These are phyloP conservation scores for Synchytrium microbalum DNA, from an alignment of 371 early-diverging fungal species.

Conservation along the genomic window DNA sequence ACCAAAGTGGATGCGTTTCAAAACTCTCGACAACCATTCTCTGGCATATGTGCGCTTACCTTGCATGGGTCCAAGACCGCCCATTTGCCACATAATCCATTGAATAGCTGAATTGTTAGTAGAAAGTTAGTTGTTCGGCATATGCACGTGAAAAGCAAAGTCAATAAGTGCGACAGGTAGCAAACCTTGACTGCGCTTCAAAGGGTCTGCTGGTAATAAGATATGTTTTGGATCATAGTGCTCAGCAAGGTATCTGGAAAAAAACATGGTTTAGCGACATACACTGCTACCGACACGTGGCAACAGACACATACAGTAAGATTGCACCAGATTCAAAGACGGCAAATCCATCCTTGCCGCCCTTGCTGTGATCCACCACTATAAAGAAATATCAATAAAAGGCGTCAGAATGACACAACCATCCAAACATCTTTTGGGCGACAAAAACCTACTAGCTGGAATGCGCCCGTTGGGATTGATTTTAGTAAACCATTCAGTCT, in stretches of 20 bases:
- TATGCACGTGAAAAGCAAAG: not conserved
- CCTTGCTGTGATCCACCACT: not conserved
- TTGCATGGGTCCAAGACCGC: slow-evolving; percentile 28
- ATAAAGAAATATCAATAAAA: too few species aligned
- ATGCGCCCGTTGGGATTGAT: slow-evolving; percentile 49
- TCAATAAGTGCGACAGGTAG: too few species aligned
- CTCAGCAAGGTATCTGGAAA: slow-evolving; percentile 46
- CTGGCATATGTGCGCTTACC: too few species aligned
- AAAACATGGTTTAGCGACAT: too few species aligned
- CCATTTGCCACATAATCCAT: slow-evolving; percentile 45
- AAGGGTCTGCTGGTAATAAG: slow-evolving; percentile 33
- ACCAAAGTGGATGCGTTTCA: too few species aligned
- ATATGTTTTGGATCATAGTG: slow-evolving; percentile 40
- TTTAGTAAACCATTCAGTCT: slow-evolving; percentile 16
- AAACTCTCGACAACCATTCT: too few species aligned
- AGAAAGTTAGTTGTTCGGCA: slow-evolving; percentile 1
- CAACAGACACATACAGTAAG: too few species aligned
- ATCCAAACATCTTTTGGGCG: not conserved
- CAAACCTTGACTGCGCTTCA: slow-evolving; percentile 32
- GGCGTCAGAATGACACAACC: not conserved
- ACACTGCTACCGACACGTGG: too few species aligned
- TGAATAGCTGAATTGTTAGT: slow-evolving; percentile 1
- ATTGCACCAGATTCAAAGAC: slow-evolving; percentile 50
- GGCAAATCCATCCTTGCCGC: slow-evolving; percentile 28
- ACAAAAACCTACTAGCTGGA: slow-evolving; percentile 37